Evolutionary conservation across 306 rosid species (phyloP).

Genomic region (Malus orientalis): DNA sequence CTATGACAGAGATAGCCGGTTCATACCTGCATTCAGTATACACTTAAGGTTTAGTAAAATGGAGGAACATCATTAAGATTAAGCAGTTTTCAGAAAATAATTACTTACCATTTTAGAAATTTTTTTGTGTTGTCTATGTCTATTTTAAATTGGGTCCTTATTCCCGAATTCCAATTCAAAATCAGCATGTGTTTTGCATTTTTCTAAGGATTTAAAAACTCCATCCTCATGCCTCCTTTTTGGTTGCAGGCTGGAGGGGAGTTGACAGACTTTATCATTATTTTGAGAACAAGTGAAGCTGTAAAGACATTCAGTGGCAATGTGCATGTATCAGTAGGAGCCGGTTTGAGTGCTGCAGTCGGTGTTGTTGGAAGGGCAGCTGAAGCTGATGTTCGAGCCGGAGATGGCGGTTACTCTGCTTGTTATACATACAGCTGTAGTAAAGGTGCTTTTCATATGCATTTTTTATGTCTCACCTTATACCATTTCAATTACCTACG

Average conservation of each 20-base stretch:
- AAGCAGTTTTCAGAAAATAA: background rate
- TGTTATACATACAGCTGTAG: constrained; percentile 95
- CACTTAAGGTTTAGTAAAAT: background rate
- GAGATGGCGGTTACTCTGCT: constrained; percentile 88
- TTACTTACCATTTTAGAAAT: background rate
- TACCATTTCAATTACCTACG: background rate
- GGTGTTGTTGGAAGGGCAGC: constrained; percentile 77
- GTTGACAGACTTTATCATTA: constrained; percentile 80
- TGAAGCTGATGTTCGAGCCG: constrained; percentile 96
- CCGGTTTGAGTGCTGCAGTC: constrained; percentile 93
- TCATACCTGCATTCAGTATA: background rate
- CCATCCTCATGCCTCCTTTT: background rate
- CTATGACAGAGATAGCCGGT: background rate
- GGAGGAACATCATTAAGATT: background rate
- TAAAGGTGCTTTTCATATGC: constrained; percentile 47
- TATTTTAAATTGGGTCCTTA: background rate
- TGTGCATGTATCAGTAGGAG: constrained; percentile 77
- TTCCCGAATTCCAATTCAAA: background rate
- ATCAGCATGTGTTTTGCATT: background rate
- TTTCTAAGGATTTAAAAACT: constrained; percentile 10
- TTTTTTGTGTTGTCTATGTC: background rate
- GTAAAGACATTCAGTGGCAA: constrained; percentile 78
- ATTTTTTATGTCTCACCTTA: background rate
- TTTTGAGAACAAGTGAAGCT: constrained; percentile 73
- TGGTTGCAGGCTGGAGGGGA: constrained; percentile 84